Base-by-base conservation (phyloP, 2,329 filamentous ascomycete genomes). In the Leptographium wingfieldii region DNA sequence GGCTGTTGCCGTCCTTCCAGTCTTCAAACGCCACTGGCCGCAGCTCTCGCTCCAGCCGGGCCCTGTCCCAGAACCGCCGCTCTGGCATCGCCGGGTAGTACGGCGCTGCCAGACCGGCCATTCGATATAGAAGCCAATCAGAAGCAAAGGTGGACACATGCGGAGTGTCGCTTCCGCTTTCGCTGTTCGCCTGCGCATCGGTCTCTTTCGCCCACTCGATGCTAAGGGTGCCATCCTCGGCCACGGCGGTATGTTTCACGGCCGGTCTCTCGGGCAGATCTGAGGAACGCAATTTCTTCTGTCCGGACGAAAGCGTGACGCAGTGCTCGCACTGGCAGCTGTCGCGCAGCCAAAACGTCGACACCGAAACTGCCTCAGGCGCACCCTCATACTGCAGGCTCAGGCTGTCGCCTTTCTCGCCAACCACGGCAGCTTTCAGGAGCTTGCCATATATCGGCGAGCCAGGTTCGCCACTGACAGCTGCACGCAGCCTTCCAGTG, bases 231-330 rank as follows among this genome's bases (percentile, higher is more conserved):
- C 40, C 56, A 35, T 61, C 63, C 25, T 49, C 55, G 29, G 35
- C 51, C 12, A 59, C 46, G n/a, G 14, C n/a, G 1, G 29, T 56
- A 3, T 35, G 11, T 16, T 56, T 19, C 2, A 64, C 56, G 5
- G 2, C n/a, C 12, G 65, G 66, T 3, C 5, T 22, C 11, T 31
- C 35, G 0, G 84, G 81, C 51, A 90, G 84, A 57, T 90, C 84
- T 25, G 76, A 75, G 1, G 84, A 85, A 59, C 80, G 79, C 70
- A 88, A 88, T 46, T 75, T 74, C 71, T 86, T 86, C 68, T 87
- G 83, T 51, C 76, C 78, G 19, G 81, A 83, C 51, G 80, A 78
- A 3, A 77, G 73, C 67, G 86, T 79, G 38, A 83, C 74, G 67
- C 83, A 86, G 53, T 63, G 66, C n/a, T 73, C 64, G 67, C 83